Evolutionary conservation across 345 rosid genomes (phyloP), one percentile per base, ranked within the genome.

Genomic region (Arabidopsis suecica): DNA sequence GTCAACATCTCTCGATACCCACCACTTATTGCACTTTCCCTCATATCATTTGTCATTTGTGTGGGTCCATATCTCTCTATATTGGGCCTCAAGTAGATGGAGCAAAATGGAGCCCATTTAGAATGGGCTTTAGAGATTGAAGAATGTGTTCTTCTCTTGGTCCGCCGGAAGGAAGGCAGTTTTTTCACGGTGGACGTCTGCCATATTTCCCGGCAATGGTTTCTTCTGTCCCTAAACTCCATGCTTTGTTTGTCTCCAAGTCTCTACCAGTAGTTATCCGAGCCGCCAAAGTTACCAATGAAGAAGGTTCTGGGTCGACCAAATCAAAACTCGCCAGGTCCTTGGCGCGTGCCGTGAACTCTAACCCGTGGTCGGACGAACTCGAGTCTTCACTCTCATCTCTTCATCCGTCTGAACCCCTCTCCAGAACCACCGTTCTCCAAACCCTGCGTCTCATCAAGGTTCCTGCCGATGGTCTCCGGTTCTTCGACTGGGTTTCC

Each of bases 401-500:
- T 50, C 72, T 84, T 5, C 81, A 73, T 34, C 72, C 82, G 7
- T 80, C 83, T 34, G 68, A 88, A 5, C 61, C 87, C 20, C 62
- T 86, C 47, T 86, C 96, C 12, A 87, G 73, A 60, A 87, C 91
- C 73, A 66, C 83, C 7, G 81, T 89, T 55, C 59, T 82, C 51
- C 89, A 88, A 69, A 83, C 84, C 40, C 88, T 90, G 18, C 91
- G 83, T 45, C 87, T 84, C 68, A 69, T 88, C 61, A 86, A 61
- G 72, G 34, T 10, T 72, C 87, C 98, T 9, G 49, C 82, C 16
- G 80, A 84, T 60, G 96, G 84, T 38, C 87, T 93, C 12, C 72
- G 72, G 0, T 93, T 93, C 84, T 93, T 90, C 65, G 81, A 85
- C 68, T 88, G 93, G 90, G 87, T 80, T 6, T 74, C 74, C 20